Evolutionary conservation across 2,329 filamentous ascomycete species (phyloP).

Genomic region (Colletotrichum endophyticum): DNA sequence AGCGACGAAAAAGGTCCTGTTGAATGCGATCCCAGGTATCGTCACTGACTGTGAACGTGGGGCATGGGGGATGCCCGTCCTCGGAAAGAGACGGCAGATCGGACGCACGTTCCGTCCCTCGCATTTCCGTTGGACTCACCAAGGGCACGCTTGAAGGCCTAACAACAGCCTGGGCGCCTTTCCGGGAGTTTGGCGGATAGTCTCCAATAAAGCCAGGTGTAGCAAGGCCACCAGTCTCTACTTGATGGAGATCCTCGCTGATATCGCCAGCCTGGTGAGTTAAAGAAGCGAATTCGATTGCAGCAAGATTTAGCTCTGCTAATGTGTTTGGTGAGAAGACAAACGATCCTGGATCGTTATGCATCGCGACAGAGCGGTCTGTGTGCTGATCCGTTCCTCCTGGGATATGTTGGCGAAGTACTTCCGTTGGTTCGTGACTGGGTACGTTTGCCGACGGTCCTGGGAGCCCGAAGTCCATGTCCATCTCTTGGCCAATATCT

Average conservation of each 20-base stretch:
- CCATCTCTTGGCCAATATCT: background rate
- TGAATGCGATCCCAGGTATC: background rate
- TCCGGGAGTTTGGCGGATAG: background rate
- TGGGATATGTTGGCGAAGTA: background rate
- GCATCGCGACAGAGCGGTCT: background rate
- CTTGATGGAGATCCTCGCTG: background rate
- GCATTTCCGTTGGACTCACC: background rate
- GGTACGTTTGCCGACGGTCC: background rate
- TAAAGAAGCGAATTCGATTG: background rate
- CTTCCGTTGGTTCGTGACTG: background rate
- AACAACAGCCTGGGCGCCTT: background rate
- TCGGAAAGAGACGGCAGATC: background rate
- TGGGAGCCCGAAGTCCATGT: background rate
- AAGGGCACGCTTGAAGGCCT: background rate
- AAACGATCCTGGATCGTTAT: background rate
- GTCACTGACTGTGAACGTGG: background rate
- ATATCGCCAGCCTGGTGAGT: background rate
- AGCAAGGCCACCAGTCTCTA: background rate
- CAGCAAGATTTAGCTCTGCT: background rate
- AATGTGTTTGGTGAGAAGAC: background rate
- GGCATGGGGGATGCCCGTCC: background rate
- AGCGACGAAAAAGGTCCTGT: background rate
- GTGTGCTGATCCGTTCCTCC: background rate
- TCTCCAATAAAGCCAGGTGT: background rate
- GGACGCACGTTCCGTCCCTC: background rate